Conservation (phyloP, 805 yeast species). For the Pichia manshurica region DNA sequence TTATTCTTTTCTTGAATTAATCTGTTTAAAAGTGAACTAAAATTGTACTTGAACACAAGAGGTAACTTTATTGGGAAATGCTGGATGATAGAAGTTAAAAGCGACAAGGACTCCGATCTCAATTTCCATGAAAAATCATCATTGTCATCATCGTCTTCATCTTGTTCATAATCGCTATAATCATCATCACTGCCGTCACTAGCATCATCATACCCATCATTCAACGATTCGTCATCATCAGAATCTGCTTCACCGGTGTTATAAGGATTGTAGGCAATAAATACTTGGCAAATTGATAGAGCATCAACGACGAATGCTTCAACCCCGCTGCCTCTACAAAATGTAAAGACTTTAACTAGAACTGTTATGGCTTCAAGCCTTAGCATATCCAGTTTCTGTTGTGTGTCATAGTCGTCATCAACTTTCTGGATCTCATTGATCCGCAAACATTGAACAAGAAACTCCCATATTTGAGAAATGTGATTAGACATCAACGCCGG, state of each 20-base stretch:
- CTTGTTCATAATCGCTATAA: slow-evolving; percentile 34
- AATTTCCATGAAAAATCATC: slow-evolving; percentile 52
- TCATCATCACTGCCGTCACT: slow-evolving; percentile 33
- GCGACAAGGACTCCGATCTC: slow-evolving; percentile 46
- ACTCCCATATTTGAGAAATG: slow-evolving; percentile 12
- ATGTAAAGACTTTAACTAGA: slow-evolving; percentile 36
- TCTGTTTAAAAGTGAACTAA: slow-evolving; percentile 30
- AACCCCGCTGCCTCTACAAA: slow-evolving; percentile 31
- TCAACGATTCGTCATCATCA: slow-evolving; percentile 23
- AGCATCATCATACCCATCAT: slow-evolving; percentile 26
- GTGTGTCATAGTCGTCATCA: slow-evolving; percentile 31
- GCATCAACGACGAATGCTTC: slow-evolving; percentile 26
- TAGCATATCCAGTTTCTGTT: slow-evolving; percentile 29
- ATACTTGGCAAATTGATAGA: slow-evolving; percentile 27
- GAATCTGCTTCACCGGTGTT: slow-evolving; percentile 26
- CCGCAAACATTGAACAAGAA: slow-evolving; percentile 14
- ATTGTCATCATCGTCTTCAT: slow-evolving; percentile 43
- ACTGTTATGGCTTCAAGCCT: slow-evolving; percentile 46
- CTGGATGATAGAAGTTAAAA: slow-evolving; percentile 33
- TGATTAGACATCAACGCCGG: slow-evolving; percentile 19
- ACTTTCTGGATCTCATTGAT: slow-evolving; percentile 21
- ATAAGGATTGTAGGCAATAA: slow-evolving; percentile 45
- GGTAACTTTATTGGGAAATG: slow-evolving; percentile 35
- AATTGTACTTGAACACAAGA: slow-evolving; percentile 29
- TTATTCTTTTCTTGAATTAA: slow-evolving; percentile 39